These are phyloP conservation scores for Xylariomycetidae sp. DNA, from an alignment of 2,329 filamentous ascomycete genomes.

Conservation along the genomic window DNA sequence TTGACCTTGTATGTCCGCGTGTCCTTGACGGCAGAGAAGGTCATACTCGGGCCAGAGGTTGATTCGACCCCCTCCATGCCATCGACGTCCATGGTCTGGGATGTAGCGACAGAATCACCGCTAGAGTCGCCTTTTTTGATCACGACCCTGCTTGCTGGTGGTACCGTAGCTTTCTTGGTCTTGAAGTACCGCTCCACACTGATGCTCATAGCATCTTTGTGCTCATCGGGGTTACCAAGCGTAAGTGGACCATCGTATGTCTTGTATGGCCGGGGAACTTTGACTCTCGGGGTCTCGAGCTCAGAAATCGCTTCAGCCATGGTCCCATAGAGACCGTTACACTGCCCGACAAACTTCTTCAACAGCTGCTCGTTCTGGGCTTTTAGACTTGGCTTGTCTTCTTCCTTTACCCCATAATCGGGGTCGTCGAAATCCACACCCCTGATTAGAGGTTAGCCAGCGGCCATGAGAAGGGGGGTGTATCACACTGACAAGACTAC, in stretches of 20 bases:
- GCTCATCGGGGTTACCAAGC: conserved; percentile 69
- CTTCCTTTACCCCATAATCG: conserved; percentile 88
- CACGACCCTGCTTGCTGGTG: conserved; percentile 73
- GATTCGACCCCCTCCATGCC: conserved; percentile 44
- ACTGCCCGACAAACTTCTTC: conserved; percentile 58
- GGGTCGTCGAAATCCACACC: conserved; percentile 91
- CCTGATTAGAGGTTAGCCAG: conserved; percentile 34
- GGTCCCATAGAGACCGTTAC: conserved; percentile 72
- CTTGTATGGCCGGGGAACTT: conserved; percentile 66
- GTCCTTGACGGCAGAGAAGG: conserved; percentile 66
- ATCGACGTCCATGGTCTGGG: conserved; percentile 41
- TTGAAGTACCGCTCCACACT: conserved; percentile 87
- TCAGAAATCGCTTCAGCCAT: conserved; percentile 79
- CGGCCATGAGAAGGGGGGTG: neutral
- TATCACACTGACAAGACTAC: conserved; percentile 60
- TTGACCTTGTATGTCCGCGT: conserved; percentile 76
- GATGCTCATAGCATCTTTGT: conserved; percentile 71
- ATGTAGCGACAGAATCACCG: conserved; percentile 40
- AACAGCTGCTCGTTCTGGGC: conserved; percentile 69
- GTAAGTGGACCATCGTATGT: conserved; percentile 75
- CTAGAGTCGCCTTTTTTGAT: conserved; percentile 41
- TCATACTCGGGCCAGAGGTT: conserved; percentile 33
- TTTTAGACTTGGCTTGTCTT: conserved; percentile 71
- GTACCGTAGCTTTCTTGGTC: conserved; percentile 69
- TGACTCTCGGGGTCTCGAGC: conserved; percentile 70